A percentile compares a stretch with the other conserved stretches of the same genome.
Conservation (phyloP, 2,329 filamentous ascomycete species). For the Aspergillus viridinutans region DNA sequence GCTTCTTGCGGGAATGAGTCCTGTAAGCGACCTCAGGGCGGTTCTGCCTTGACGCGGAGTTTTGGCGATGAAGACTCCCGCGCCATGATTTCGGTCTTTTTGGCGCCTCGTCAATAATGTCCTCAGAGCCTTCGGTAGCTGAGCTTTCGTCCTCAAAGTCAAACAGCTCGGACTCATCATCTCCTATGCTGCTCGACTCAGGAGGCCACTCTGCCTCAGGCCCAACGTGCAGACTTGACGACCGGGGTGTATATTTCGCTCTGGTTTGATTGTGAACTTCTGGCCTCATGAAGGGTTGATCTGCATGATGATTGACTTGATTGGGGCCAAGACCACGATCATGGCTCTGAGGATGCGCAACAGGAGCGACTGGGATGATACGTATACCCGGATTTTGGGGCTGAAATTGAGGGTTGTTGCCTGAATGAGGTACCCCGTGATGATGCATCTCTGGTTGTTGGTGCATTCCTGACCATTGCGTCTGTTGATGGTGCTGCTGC, state of each 20-base stretch:
- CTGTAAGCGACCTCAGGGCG: slow-evolving; percentile 19
- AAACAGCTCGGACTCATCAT: slow-evolving; percentile 26
- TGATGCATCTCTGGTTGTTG: not conserved
- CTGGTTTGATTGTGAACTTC: not conserved
- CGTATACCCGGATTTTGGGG: slow-evolving; percentile 1
- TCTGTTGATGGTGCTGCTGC: slow-evolving; percentile 4
- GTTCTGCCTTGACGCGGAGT: slow-evolving; percentile 16
- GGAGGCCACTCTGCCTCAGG: slow-evolving; percentile 12
- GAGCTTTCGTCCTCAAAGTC: slow-evolving; percentile 25
- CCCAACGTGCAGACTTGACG: not conserved
- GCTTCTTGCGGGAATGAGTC: slow-evolving; percentile 23
- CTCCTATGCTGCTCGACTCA: slow-evolving; percentile 23
- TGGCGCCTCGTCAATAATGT: slow-evolving; percentile 14
- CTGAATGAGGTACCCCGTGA: not conserved
- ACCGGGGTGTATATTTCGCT: not conserved
- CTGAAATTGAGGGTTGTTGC: slow-evolving; percentile 1
- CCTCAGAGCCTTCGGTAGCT: slow-evolving; percentile 23
- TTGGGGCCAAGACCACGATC: not conserved
- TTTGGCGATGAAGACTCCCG: slow-evolving; percentile 16
- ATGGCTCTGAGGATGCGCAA: slow-evolving; percentile 1
- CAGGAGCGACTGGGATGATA: not conserved
- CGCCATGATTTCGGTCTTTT: slow-evolving; percentile 14
- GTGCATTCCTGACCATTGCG: not conserved
- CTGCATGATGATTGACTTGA: not conserved
- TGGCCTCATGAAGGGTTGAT: not conserved